Percentiles rank a stretch among this genome's conserved stretches.
Evolutionary conservation across 768 basidiomycete species (phyloP).

Genomic region (Auricularia auricula-judae): DNA sequence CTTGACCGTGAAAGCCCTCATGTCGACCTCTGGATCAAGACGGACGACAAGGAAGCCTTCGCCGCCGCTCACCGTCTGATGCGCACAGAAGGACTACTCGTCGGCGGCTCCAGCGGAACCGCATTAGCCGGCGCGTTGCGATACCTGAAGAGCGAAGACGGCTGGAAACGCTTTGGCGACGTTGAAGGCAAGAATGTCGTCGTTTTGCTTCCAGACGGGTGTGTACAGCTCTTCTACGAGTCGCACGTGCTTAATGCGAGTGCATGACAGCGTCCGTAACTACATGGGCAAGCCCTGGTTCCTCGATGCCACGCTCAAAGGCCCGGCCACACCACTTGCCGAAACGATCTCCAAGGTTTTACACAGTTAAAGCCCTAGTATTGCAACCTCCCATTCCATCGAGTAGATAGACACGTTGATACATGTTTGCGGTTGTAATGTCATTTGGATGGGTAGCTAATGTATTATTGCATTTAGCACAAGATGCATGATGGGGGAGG

Average conservation of each 20-base stretch:
- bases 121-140: conserved; percentile 64
- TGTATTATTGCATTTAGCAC: too few relatives aligned
- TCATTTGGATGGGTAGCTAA: too few relatives aligned
- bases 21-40: conserved; percentile 81
- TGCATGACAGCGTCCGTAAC: conserved; percentile 58
- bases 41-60: conserved; percentile 71
- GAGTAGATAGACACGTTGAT: background rate
- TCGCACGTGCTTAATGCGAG: too few relatives aligned
- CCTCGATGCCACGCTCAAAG: conserved; percentile 50
- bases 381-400: background rate
- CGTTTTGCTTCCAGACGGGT: conserved; percentile 85
- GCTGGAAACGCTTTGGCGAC: conserved; percentile 42
- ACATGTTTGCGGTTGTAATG: too few relatives aligned
- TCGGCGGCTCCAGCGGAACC: conserved; percentile 91
- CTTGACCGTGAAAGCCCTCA: conserved; percentile 49
- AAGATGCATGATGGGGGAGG: too few relatives aligned
- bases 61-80: conserved; percentile 64
- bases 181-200: conserved; percentile 79
- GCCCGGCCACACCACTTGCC: conserved; percentile 44
- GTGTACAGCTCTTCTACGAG: conserved; percentile 17
- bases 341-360: conserved; percentile 34
- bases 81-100: conserved; percentile 75
- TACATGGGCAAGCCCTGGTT: conserved; percentile 96
- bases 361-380: conserved; percentile 3
- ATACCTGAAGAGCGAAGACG: conserved; percentile 67